A percentile compares a stretch with the other conserved stretches of the same genome.
Evolutionary conservation across 352 stramenopile species (phyloP).

Genomic region (Aphanomyces astaci): DNA sequence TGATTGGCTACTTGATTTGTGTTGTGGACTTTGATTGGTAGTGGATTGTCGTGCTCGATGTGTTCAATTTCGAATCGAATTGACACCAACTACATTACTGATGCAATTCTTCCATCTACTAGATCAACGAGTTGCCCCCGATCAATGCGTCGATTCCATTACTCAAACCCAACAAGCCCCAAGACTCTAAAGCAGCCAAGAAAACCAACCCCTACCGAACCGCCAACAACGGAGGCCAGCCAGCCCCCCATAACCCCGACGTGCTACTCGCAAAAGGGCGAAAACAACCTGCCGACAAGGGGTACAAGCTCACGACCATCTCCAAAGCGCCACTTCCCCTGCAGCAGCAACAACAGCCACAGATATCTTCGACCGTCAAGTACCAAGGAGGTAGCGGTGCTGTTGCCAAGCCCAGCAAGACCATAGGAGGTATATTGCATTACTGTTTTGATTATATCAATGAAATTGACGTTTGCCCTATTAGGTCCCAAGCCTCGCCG

Average conservation of each 20-base stretch:
- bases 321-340: background rate
- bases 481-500: background rate
- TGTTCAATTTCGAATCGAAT: background rate
- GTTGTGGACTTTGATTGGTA: too few relatives aligned
- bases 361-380: too few relatives aligned
- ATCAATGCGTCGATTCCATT: slow-evolving; percentile 11
- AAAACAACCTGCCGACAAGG: slow-evolving; percentile 6
- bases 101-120: too few relatives aligned
- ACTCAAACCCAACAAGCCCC: background rate
- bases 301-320: slow-evolving; percentile 17
- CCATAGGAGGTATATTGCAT: slow-evolving; percentile 11
- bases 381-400: background rate
- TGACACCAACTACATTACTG: too few relatives aligned
- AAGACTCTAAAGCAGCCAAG: background rate
- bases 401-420: slow-evolving; percentile 10
- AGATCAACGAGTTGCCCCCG: slow-evolving; percentile 22
- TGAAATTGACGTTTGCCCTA: background rate
- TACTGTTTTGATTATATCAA: background rate
- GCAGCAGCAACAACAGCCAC: background rate
- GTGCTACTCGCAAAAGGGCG: slow-evolving; percentile 10
- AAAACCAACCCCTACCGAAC: slow-evolving; percentile 14
- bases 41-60: too few relatives aligned
- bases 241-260: background rate
- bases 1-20: too few relatives aligned
- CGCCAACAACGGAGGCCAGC: background rate